phyloP scores from a whole-genome alignment of 148 eudicot species.

The Spergularia bocconei region DNA sequence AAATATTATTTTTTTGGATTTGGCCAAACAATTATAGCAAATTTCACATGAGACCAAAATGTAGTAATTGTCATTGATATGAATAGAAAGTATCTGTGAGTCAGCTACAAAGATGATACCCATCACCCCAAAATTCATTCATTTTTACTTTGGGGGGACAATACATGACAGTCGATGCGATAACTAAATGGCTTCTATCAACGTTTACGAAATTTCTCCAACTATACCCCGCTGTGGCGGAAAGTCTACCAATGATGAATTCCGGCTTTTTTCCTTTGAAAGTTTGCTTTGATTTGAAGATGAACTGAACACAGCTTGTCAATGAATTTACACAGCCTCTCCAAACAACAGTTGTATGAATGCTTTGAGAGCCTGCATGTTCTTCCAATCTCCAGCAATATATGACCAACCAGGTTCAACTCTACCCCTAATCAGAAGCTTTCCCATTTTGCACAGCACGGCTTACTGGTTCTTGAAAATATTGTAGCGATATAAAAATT shows the following conservation, averaged over 20 bases:
- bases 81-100: neutral
- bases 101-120: neutral
- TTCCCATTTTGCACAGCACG: slow-evolving; percentile 40
- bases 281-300: neutral
- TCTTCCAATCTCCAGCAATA: slow-evolving; percentile 1
- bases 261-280: no score
- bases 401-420: neutral
- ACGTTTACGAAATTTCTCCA: neutral
- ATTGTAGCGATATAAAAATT: slow-evolving; percentile 82
- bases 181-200: neutral
- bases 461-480: slow-evolving; percentile 83
- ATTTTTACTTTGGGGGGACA: neutral
- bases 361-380: neutral
- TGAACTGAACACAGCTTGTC: neutral
- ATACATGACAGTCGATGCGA: no score
- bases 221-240: neutral
- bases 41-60: no score
- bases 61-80: no score
- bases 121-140: neutral
- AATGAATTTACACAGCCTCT: neutral
- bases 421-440: neutral
- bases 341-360: neutral
- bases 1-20: no score
- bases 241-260: neutral
- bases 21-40: no score